Percentiles rank a stretch among this genome's conserved stretches.
These are phyloP conservation scores for Alternaria sp. DNA, from an alignment of 2,329 filamentous ascomycete genomes.

Conservation along the genomic window DNA sequence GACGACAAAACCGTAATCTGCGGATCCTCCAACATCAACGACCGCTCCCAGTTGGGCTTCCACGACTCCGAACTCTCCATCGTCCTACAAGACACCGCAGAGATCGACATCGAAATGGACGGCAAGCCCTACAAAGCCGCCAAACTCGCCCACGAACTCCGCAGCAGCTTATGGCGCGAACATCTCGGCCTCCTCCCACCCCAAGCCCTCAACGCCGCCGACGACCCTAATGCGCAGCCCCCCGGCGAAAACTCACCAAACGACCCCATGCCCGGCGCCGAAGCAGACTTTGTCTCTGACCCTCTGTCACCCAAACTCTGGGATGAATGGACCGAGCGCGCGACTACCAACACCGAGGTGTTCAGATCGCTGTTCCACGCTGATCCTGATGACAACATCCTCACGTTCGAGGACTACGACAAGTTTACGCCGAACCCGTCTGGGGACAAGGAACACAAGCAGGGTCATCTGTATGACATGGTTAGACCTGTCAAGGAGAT, in stretches of 20 bases:
- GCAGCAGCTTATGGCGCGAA: conserved; percentile 86
- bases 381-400: conserved; percentile 88
- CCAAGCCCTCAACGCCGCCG: conserved; percentile 69
- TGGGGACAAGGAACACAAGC: conserved; percentile 67
- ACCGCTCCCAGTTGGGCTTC: conserved; percentile 83
- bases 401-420: conserved; percentile 89
- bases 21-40: conserved; percentile 89
- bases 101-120: conserved; percentile 75
- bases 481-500: conserved; percentile 70
- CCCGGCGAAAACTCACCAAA: conserved; percentile 73
- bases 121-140: conserved; percentile 78
- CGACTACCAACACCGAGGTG: conserved; percentile 73
- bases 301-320: conserved; percentile 64
- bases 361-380: conserved; percentile 84
- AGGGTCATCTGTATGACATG: conserved; percentile 86
- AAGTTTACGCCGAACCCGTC: conserved; percentile 65
- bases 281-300: conserved; percentile 66
- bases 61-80: conserved; percentile 93
- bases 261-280: conserved; percentile 73
- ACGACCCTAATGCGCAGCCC: conserved; percentile 78
- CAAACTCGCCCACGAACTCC: conserved; percentile 80
- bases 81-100: conserved; percentile 82
- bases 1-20: conserved; percentile 87
- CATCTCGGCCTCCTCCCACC: conserved; percentile 82
- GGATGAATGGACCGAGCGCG: conserved; percentile 71